These are phyloP conservation scores for Pythium oligandrum DNA, from an alignment of 352 stramenopile genomes.

Conservation along the genomic window DNA sequence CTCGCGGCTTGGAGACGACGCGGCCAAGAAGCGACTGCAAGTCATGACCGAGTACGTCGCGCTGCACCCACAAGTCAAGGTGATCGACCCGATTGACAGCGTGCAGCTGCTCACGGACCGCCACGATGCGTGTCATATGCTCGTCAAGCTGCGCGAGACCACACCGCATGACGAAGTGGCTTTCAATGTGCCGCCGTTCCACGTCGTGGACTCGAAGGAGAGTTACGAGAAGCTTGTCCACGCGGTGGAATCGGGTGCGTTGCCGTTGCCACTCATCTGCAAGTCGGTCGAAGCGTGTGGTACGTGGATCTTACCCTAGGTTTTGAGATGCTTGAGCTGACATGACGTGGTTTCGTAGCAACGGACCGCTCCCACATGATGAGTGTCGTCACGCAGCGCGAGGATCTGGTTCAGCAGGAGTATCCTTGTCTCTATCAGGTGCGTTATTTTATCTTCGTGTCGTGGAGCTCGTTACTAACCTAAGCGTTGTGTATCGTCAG, in stretches of 20 bases:
- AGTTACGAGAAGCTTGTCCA: conserved; percentile 33
- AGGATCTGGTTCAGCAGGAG: conserved; percentile 52
- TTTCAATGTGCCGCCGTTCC: conserved; percentile 55
- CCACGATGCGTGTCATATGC: conserved; percentile 48
- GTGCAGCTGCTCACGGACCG: conserved; percentile 71
- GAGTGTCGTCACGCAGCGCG: conserved; percentile 65
- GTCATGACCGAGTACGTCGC: conserved; percentile 46
- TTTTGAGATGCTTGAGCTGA: background rate
- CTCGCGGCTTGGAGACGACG: conserved; percentile 37
- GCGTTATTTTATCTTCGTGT: background rate
- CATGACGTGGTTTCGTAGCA: conserved; percentile 21
- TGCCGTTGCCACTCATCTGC: conserved; percentile 67
- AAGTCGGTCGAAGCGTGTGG: conserved; percentile 83
- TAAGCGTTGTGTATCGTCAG: too few species aligned
- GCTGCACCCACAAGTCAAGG: conserved; percentile 36
- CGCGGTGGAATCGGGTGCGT: conserved; percentile 32
- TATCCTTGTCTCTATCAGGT: conserved; percentile 72
- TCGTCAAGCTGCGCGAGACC: conserved; percentile 20
- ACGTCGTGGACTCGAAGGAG: conserved; percentile 29
- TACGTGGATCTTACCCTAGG: conserved; percentile 23
- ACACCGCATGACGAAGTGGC: conserved; percentile 1
- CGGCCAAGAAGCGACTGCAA: conserved; percentile 34
- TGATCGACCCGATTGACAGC: conserved; percentile 68
- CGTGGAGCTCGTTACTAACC: background rate
- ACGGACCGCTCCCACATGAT: conserved; percentile 82